Conservation (phyloP, 2,329 filamentous ascomycete genomes). For the Drechslera avenae region DNA sequence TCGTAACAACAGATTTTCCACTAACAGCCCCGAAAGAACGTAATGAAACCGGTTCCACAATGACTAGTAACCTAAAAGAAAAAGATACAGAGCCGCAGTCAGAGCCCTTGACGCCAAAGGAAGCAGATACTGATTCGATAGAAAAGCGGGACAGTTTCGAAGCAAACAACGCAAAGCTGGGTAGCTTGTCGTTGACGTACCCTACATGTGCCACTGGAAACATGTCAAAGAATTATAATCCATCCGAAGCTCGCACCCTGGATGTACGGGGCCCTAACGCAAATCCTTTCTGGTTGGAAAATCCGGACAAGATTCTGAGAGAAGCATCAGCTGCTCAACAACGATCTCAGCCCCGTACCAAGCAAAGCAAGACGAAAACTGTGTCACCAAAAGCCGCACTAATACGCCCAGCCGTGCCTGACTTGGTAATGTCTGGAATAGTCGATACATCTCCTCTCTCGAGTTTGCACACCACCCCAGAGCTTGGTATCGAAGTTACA, state of each 20-base stretch:
- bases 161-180: too few relatives aligned
- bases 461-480: slow-evolving; percentile 20
- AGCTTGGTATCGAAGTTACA: not conserved
- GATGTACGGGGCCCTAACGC: slow-evolving; percentile 29
- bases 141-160: too few relatives aligned
- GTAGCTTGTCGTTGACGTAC: not conserved
- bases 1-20: too few relatives aligned
- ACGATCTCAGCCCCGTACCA: slow-evolving; percentile 13
- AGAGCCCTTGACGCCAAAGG: too few relatives aligned
- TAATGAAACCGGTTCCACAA: too few relatives aligned
- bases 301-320: slow-evolving; percentile 29
- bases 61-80: too few relatives aligned
- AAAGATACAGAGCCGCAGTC: too few relatives aligned
- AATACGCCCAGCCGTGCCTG: too few relatives aligned
- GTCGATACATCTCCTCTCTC: slow-evolving; percentile 18
- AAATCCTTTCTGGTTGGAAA: slow-evolving; percentile 21
- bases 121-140: too few relatives aligned
- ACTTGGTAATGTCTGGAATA: too few relatives aligned
- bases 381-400: not conserved
- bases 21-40: too few relatives aligned
- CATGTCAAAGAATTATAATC: slow-evolving; percentile 3
- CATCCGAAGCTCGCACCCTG: slow-evolving; percentile 7
- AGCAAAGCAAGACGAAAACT: slow-evolving; percentile 1
- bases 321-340: slow-evolving; percentile 16
- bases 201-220: not conserved